Evolutionary conservation across 2,329 filamentous ascomycete species (phyloP), one percentile per base, ranked within the genome.

Genomic region (Tetracladium maxilliforme): DNA sequence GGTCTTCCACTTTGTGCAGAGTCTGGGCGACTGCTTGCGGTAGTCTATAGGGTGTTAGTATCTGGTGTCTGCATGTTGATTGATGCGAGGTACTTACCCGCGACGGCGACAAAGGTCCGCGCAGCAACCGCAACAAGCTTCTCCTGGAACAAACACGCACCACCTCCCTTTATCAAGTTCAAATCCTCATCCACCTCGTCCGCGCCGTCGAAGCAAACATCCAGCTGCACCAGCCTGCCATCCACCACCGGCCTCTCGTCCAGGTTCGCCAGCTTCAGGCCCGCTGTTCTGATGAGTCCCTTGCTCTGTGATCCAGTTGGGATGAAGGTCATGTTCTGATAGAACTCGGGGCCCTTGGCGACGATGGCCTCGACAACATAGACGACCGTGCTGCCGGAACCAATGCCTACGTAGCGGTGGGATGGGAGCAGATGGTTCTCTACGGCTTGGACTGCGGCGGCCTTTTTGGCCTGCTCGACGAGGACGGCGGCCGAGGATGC

Each of bases 81-180:
- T 11, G 21, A 25, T 36, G 16, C 31, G 29, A 19, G 10, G 7
- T 18, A 51, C 64, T 42, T 52, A 81, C 75, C 77, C 29, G 82
- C 83, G 30, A 92, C 82, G 41, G 81, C 87, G 33, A 94, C 64
- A 43, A 94, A 93, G 45, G 81, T 80, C 51, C 72, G 79, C 4
- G 83, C 77, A 24, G 78, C 70, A 31, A 82, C 70, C 5, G 86
- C 86, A 5, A 98, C 86, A 18, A 98, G 63, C 60, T 98, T 98
- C 57, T 98, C 90, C 52, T 95, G 90, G 58, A 93, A 92, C 29
- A 95, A 56, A 52, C 90, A 98, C n/a, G 84, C 90, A 30, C 90
- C 90, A 24, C 90, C 90, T 27, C 90, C 90, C 59, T 95, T 95
- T 58, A 98, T 95, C 45, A 87, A 83, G 53, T 95, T 98, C 31